Evolutionary conservation across 2,329 filamentous ascomycete species (phyloP).

Genomic region (Cyphellophora attinorum): DNA sequence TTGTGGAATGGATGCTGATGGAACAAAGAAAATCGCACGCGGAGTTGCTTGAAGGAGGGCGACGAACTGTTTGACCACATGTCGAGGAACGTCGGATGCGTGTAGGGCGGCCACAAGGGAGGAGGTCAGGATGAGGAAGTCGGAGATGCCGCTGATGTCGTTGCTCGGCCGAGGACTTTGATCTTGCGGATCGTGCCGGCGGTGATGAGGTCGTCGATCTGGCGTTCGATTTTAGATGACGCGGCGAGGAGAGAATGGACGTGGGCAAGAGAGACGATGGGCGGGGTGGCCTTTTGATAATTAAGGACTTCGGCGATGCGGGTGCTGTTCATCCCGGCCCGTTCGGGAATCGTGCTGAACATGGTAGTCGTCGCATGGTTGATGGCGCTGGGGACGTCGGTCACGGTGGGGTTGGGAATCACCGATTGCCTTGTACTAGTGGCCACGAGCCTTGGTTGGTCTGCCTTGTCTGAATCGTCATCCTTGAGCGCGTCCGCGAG

Average conservation of each 20-base stretch:
- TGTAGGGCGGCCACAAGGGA: conserved; percentile 41
- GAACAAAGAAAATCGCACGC: conserved; percentile 36
- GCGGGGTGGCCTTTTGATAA: conserved; percentile 44
- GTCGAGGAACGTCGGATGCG: conserved; percentile 18
- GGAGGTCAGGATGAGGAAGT: conserved; percentile 46
- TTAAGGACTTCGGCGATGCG: conserved; percentile 52
- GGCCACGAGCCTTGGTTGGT: conserved; percentile 37
- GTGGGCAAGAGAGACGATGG: conserved; percentile 51
- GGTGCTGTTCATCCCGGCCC: conserved; percentile 52
- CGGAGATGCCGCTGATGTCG: conserved; percentile 46
- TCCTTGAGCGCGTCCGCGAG: conserved; percentile 13
- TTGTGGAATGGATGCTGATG: conserved; percentile 33
- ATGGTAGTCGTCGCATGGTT: conserved; percentile 41
- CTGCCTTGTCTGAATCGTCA: conserved; percentile 17
- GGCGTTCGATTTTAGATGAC: conserved; percentile 49
- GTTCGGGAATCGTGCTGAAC: conserved; percentile 48
- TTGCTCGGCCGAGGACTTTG: conserved; percentile 45
- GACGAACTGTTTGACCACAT: conserved; percentile 12
- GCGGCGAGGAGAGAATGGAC: conserved; percentile 48
- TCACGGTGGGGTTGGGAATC: conserved; percentile 33
- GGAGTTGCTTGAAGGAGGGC: conserved; percentile 36
- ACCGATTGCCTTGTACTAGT: conserved; percentile 41
- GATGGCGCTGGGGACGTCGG: conserved; percentile 44
- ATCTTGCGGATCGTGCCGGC: conserved; percentile 44
- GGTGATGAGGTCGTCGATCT: conserved; percentile 45